Evolutionary conservation across 1,139 yeast species (phyloP).

Genomic region (Saccharomyces pastorianus): DNA sequence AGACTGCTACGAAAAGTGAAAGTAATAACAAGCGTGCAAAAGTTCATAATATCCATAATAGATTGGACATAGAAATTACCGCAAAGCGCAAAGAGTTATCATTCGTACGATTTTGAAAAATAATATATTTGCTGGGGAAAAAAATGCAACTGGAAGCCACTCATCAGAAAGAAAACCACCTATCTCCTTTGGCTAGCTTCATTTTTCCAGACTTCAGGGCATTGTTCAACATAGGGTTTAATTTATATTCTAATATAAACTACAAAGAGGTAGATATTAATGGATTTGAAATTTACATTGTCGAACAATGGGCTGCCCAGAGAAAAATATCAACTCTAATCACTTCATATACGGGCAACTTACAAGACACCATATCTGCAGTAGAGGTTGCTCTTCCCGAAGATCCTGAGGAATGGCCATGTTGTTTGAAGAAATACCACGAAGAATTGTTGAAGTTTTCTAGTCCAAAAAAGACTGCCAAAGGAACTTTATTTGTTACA

Average conservation of each 20-base stretch:
- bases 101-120: neutral
- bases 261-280: conserved; percentile 39
- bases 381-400: conserved; percentile 53
- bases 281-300: conserved; percentile 84
- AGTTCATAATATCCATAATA: neutral
- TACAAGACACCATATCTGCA: conserved; percentile 52
- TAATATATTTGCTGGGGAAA: neutral
- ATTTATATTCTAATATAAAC: conserved; percentile 34
- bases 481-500: conserved; percentile 68
- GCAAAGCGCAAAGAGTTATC: neutral
- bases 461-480: conserved; percentile 44
- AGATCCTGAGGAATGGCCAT: conserved; percentile 50
- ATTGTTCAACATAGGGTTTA: conserved; percentile 38
- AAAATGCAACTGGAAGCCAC: neutral
- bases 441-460: conserved; percentile 54
- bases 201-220: conserved; percentile 48
- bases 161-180: neutral
- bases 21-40: neutral
- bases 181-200: conserved; percentile 41
- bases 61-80: neutral
- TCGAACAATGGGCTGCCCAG: conserved; percentile 87
- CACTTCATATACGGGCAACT: conserved; percentile 78
- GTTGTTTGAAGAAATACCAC: conserved; percentile 49
- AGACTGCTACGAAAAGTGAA: neutral
- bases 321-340: conserved; percentile 61